Conservation (phyloP, 306 rosid species). For the Castanopsis chinensis region DNA sequence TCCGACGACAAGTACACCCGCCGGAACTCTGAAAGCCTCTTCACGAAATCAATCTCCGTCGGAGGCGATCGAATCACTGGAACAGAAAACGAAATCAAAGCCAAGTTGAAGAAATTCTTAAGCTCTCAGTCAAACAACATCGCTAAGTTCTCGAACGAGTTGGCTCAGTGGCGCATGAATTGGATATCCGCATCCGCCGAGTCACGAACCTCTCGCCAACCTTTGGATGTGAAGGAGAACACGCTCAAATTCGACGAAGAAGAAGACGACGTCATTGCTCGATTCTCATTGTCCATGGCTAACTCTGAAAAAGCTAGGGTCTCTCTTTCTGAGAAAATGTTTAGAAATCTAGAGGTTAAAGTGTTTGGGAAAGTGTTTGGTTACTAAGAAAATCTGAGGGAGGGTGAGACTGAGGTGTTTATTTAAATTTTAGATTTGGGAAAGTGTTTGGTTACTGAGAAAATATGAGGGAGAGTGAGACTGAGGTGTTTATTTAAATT, state of each 20-base stretch:
- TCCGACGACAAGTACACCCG: slow-evolving; percentile 83
- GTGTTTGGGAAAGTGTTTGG: too few relatives aligned
- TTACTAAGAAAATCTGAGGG: too few relatives aligned
- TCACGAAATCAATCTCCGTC: slow-evolving; percentile 87
- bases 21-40: slow-evolving; percentile 67
- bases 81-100: slow-evolving; percentile 54
- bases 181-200: slow-evolving; percentile 96
- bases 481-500: too few relatives aligned
- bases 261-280: slow-evolving; percentile 46
- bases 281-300: slow-evolving; percentile 53
- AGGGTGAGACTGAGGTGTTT: too few relatives aligned
- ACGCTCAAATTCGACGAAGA: slow-evolving; percentile 59
- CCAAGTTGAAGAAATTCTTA: slow-evolving; percentile 71
- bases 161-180: slow-evolving; percentile 82
- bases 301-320: not conserved
- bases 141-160: slow-evolving; percentile 81
- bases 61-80: slow-evolving; percentile 61
- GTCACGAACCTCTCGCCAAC: slow-evolving; percentile 90
- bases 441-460: too few relatives aligned
- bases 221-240: slow-evolving; percentile 81
- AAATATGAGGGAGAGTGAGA: too few relatives aligned
- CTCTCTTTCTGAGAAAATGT: too few relatives aligned
- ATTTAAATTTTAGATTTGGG: too few relatives aligned
- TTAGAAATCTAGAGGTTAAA: too few relatives aligned
- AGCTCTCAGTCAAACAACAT: slow-evolving; percentile 88